These are phyloP conservation scores for Coniferiporia weirii DNA, from an alignment of 1,284 basidiomycete genomes.

Conservation along the genomic window DNA sequence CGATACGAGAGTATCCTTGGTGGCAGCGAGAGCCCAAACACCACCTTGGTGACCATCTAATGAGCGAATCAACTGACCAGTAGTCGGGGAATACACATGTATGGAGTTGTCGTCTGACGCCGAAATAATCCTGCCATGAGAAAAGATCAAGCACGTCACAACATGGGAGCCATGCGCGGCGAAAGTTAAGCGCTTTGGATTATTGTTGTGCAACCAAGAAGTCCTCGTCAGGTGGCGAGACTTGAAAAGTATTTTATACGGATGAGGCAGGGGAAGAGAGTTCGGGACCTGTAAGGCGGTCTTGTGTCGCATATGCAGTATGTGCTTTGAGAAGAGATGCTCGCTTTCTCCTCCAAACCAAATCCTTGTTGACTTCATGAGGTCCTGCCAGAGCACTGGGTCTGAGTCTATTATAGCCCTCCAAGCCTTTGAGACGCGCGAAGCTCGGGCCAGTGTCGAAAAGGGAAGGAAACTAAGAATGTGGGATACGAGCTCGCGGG, in stretches of 20 bases:
- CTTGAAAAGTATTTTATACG: slow-evolving; percentile 84
- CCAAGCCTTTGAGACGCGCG: slow-evolving; percentile 79
- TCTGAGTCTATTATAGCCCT: slow-evolving; percentile 79
- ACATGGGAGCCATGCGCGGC: slow-evolving; percentile 84
- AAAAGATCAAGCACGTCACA: slow-evolving; percentile 92
- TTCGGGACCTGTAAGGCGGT: slow-evolving; percentile 36
- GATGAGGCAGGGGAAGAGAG: slow-evolving; percentile 65
- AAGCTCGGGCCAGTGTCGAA: slow-evolving; percentile 71
- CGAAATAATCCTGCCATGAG: slow-evolving; percentile 88
- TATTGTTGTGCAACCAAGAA: slow-evolving; percentile 71
- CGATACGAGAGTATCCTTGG: slow-evolving; percentile 82
- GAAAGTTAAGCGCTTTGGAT: slow-evolving; percentile 74
- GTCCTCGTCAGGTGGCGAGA: slow-evolving; percentile 73
- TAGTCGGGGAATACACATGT: slow-evolving; percentile 82
- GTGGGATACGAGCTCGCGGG: slow-evolving; percentile 79
- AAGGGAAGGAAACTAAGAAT: slow-evolving; percentile 76
- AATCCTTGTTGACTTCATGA: slow-evolving; percentile 70
- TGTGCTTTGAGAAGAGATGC: slow-evolving; percentile 59
- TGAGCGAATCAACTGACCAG: slow-evolving; percentile 68
- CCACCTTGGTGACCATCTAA: slow-evolving; percentile 91
- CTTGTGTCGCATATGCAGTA: slow-evolving; percentile 52
- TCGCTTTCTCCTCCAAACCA: slow-evolving; percentile 83
- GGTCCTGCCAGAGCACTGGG: slow-evolving; percentile 76
- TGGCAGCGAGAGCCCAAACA: slow-evolving; percentile 88
- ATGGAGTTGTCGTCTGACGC: slow-evolving; percentile 94